Evolutionary conservation across 148 eudicot genomes (phyloP).

Genomic region (Fagopyrum tataricum): DNA sequence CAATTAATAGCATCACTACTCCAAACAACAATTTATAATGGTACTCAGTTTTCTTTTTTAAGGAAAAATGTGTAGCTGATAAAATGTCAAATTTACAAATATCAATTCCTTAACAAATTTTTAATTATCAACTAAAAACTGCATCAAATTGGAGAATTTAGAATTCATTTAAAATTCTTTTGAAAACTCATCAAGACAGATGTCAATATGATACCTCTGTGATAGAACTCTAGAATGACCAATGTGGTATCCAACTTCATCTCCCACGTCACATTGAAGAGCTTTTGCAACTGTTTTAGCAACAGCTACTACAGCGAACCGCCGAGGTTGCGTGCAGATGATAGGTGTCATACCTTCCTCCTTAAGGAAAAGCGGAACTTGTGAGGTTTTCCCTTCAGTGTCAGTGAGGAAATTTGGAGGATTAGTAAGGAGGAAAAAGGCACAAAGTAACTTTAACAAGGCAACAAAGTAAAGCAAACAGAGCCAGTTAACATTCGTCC

Average conservation of each 20-base stretch:
- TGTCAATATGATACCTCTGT: constrained; percentile 35
- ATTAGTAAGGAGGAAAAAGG: constrained; percentile 5
- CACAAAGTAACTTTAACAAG: background rate
- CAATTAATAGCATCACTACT: background rate
- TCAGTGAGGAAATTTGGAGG: background rate
- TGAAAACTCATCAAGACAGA: background rate
- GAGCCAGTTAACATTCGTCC: background rate
- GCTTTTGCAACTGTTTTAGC: constrained; percentile 92
- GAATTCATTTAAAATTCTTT: background rate
- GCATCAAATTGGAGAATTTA: background rate
- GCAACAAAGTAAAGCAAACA: background rate
- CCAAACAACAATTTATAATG: background rate
- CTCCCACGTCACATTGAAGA: constrained; percentile 80
- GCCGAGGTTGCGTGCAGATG: constrained; percentile 89
- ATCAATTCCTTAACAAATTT: background rate
- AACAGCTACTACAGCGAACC: constrained; percentile 96
- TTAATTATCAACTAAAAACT: background rate
- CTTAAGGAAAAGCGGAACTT: constrained; percentile 75
- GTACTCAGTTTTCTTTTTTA: background rate
- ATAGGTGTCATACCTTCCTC: constrained; percentile 75
- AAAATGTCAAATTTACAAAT: background rate
- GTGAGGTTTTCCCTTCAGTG: constrained; percentile 86
- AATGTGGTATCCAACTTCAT: constrained; percentile 93
- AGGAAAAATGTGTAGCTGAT: background rate
- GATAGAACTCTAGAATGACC: constrained; percentile 83